Percentiles rank a stretch among this genome's conserved stretches.
Evolutionary conservation across 805 yeast genomes (phyloP).

Genomic region (Alloascoidea hylecoeti): DNA sequence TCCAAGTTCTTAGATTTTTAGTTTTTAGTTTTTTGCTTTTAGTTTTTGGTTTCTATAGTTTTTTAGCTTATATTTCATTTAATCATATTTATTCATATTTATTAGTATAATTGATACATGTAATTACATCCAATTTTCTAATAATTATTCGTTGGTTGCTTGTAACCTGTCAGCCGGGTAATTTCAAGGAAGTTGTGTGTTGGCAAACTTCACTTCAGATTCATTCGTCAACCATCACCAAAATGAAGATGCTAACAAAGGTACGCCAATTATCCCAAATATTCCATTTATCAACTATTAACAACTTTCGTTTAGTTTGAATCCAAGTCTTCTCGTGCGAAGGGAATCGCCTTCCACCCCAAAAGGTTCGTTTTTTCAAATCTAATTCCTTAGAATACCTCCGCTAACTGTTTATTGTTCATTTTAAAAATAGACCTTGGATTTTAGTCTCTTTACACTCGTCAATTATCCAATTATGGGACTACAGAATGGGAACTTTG

Average conservation of each 20-base stretch:
- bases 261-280: conserved; percentile 20
- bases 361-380: conserved; percentile 27
- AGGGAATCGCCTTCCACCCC: conserved; percentile 96
- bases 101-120: too few relatives aligned
- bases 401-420: conserved; percentile 4
- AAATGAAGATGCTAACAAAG: conserved; percentile 77
- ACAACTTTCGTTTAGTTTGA: conserved; percentile 50
- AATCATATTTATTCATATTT: too few relatives aligned
- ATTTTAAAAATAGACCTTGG: conserved; percentile 57
- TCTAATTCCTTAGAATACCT: background rate
- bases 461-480: conserved; percentile 99
- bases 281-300: conserved; percentile 1
- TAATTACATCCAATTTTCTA: too few relatives aligned
- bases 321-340: conserved; percentile 94
- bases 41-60: too few relatives aligned
- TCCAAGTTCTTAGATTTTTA: too few relatives aligned
- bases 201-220: background rate
- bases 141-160: too few relatives aligned
- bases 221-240: conserved; percentile 16
- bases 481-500: conserved; percentile 96
- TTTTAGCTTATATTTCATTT: too few relatives aligned
- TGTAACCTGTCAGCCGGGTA: too few relatives aligned
- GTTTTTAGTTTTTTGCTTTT: too few relatives aligned
- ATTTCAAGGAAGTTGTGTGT: too few relatives aligned
- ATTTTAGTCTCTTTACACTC: conserved; percentile 88